Evolutionary conservation across 2,329 filamentous ascomycete species (phyloP).

Genomic region (Aspergillus sp.): DNA sequence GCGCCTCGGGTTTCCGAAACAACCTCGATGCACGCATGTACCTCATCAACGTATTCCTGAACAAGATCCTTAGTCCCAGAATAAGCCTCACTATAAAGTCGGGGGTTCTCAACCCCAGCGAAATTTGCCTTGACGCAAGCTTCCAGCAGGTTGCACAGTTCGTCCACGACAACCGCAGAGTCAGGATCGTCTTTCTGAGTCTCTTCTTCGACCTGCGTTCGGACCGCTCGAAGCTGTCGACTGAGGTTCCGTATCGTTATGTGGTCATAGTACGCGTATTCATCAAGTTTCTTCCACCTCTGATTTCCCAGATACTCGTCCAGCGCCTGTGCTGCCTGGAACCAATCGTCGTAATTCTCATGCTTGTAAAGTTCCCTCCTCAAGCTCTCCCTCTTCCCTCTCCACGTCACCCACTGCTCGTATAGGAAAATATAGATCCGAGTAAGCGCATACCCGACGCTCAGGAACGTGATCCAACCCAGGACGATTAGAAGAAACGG

Average conservation of each 20-base stretch:
- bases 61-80: slow-evolving; percentile 95
- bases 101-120: slow-evolving; percentile 87
- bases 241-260: slow-evolving; percentile 77
- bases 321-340: slow-evolving; percentile 72
- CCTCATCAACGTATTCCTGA: slow-evolving; percentile 83
- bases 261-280: slow-evolving; percentile 80
- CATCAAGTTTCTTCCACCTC: slow-evolving; percentile 50
- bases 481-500: slow-evolving; percentile 79
- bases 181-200: slow-evolving; percentile 27
- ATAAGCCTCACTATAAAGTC: slow-evolving; percentile 96
- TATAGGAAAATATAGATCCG: slow-evolving; percentile 88
- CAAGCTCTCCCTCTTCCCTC: slow-evolving; percentile 71
- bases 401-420: slow-evolving; percentile 88
- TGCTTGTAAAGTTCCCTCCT: slow-evolving; percentile 70
- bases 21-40: slow-evolving; percentile 59
- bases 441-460: slow-evolving; percentile 73
- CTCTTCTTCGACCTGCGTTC: slow-evolving; percentile 41
- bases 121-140: slow-evolving; percentile 98
- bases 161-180: slow-evolving; percentile 61
- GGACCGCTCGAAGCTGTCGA: slow-evolving; percentile 63
- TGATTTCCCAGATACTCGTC: slow-evolving; percentile 77
- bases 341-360: slow-evolving; percentile 79
- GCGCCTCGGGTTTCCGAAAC: slow-evolving; percentile 68
- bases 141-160: slow-evolving; percentile 75
- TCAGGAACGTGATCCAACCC: slow-evolving; percentile 75